phyloP scores from a whole-genome alignment of 208 protist genomes.

The Angomonas deanei region DNA sequence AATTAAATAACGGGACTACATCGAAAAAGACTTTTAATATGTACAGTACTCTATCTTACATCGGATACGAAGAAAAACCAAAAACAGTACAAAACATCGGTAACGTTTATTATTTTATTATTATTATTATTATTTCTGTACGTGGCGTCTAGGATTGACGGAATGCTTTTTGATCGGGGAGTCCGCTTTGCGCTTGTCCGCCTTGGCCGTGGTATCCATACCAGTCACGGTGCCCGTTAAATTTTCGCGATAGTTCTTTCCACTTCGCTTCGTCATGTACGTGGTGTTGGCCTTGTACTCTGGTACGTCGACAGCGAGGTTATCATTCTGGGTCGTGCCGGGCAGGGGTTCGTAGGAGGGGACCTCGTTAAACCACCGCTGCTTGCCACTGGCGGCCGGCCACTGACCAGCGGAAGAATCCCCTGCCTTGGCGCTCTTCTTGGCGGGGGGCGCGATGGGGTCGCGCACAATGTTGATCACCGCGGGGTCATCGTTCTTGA shows the following conservation, averaged over 20 bases:
- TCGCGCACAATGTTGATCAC: slow-evolving; percentile 47
- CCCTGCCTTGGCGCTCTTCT: background rate
- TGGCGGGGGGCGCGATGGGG: slow-evolving; percentile 5
- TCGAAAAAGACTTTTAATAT: too few relatives aligned
- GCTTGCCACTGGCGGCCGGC: slow-evolving; percentile 15
- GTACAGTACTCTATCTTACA: slow-evolving; percentile 6
- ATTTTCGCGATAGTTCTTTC: slow-evolving; percentile 5
- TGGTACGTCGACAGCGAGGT: slow-evolving; percentile 18
- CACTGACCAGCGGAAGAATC: slow-evolving; percentile 8
- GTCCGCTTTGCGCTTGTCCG: background rate
- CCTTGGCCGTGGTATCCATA: background rate
- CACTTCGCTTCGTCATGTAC: slow-evolving; percentile 6
- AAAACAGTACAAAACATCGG: background rate
- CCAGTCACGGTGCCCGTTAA: background rate
- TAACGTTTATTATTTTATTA: background rate
- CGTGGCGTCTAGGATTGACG: background rate
- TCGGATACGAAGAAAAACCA: background rate
- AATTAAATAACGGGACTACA: too few relatives aligned
- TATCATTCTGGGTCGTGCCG: slow-evolving; percentile 45
- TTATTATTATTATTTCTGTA: background rate
- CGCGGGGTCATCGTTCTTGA: slow-evolving; percentile 31
- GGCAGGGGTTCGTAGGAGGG: slow-evolving; percentile 73
- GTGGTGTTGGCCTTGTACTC: slow-evolving; percentile 10
- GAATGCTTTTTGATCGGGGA: background rate
- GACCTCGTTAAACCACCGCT: slow-evolving; percentile 70